Evolutionary conservation across 1,139 yeast genomes (phyloP).

Genomic region (Hyphopichia fennica): DNA sequence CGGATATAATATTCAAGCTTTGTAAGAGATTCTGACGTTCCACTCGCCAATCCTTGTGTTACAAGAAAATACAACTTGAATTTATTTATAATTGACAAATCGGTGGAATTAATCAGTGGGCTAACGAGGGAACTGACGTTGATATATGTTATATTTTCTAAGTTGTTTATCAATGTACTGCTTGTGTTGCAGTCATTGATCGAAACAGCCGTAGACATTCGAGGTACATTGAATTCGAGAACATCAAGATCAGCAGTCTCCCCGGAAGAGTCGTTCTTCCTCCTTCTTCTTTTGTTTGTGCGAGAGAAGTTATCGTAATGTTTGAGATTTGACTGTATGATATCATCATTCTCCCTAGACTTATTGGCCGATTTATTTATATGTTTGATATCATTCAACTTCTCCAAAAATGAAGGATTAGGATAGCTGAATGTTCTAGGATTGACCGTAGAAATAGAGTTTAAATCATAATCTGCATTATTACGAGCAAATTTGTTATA

Average conservation of each 20-base stretch:
- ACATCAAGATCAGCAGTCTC: slow-evolving; percentile 11
- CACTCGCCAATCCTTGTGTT: slow-evolving; percentile 6
- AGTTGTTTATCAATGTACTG: slow-evolving; percentile 16
- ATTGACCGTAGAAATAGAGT: slow-evolving; percentile 10
- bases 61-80: slow-evolving; percentile 7
- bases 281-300: slow-evolving; percentile 8
- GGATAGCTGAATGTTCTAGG: slow-evolving; percentile 15
- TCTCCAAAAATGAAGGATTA: slow-evolving; percentile 11
- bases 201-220: slow-evolving; percentile 7
- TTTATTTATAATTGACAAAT: slow-evolving; percentile 4
- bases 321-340: slow-evolving; percentile 4
- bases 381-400: slow-evolving; percentile 7
- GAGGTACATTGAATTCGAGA: slow-evolving; percentile 7
- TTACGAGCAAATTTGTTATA: slow-evolving; percentile 6
- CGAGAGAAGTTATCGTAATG: slow-evolving; percentile 15
- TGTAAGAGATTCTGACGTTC: slow-evolving; percentile 4
- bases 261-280: not conserved
- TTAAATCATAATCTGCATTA: slow-evolving; percentile 6
- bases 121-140: slow-evolving; percentile 13
- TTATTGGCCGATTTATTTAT: not conserved
- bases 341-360: not conserved
- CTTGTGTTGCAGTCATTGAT: slow-evolving; percentile 19
- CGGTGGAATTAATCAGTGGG: slow-evolving; percentile 3
- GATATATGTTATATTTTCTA: slow-evolving; percentile 15
- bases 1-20: slow-evolving; percentile 18